Evolutionary conservation across 2,329 filamentous ascomycete species (phyloP).

Genomic region (Coniochaeta sp.): DNA sequence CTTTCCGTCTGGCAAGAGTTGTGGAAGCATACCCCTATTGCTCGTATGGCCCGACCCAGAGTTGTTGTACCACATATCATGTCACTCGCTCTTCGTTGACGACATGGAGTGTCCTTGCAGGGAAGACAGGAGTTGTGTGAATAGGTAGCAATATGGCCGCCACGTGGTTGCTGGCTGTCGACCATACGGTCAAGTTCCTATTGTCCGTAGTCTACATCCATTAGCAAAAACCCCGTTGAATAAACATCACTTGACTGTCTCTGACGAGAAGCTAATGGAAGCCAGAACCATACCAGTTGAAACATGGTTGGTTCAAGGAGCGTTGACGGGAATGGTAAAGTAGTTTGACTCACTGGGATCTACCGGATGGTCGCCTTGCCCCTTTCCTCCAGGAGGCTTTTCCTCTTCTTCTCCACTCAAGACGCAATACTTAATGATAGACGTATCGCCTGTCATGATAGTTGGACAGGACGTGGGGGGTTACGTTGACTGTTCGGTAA

Average conservation of each 20-base stretch:
- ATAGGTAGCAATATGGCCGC: neutral
- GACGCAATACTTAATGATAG: neutral
- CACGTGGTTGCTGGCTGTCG: neutral
- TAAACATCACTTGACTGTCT: neutral
- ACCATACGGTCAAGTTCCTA: neutral
- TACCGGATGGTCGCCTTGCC: neutral
- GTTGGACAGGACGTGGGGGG: neutral
- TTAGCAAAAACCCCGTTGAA: neutral
- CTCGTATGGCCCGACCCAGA: neutral
- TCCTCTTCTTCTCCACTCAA: neutral
- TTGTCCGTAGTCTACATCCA: neutral
- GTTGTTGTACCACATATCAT: neutral
- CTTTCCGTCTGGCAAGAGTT: no score
- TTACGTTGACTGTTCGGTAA: neutral
- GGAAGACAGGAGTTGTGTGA: neutral
- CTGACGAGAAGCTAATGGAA: no score
- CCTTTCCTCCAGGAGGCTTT: neutral
- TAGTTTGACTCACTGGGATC: neutral
- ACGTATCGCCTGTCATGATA: neutral
- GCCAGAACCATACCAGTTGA: no score
- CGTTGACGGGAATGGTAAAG: neutral
- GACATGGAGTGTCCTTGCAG: no score
- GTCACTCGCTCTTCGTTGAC: neutral
- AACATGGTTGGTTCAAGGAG: no score
- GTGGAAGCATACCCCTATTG: neutral